A percentile compares a stretch with the other conserved stretches of the same genome.
phyloP scores from a whole-genome alignment of 441 rosid species.

The Erodium trifolium region DNA sequence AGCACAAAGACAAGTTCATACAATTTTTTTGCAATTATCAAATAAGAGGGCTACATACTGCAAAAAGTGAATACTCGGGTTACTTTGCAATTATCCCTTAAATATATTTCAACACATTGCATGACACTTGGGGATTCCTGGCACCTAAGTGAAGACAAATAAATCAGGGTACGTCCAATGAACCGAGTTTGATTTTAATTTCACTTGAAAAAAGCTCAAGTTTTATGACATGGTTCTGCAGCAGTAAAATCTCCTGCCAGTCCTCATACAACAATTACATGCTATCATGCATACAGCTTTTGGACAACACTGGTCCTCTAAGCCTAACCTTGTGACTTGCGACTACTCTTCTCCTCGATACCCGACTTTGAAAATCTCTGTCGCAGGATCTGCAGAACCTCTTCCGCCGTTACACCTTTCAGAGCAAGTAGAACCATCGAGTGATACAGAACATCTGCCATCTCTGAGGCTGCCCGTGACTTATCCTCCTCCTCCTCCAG shows the following conservation, averaged over 20 bases:
- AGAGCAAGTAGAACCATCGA: constrained; percentile 58
- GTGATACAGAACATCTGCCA: constrained; percentile 74
- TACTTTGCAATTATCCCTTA: too few relatives aligned
- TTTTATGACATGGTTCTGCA: background rate
- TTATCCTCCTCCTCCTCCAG: constrained; percentile 60
- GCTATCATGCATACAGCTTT: constrained; percentile 3
- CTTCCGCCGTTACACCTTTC: constrained; percentile 46
- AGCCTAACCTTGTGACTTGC: constrained; percentile 21
- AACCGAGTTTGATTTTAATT: too few relatives aligned
- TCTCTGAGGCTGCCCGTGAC: constrained; percentile 54
- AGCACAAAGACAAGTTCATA: too few relatives aligned
- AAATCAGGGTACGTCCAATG: too few relatives aligned
- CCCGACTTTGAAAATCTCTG: constrained; percentile 61
- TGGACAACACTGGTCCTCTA: background rate
- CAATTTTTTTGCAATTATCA: too few relatives aligned
- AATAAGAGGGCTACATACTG: too few relatives aligned
- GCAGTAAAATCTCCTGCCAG: background rate
- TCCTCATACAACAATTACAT: background rate
- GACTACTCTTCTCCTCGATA: constrained; percentile 62
- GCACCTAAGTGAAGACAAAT: too few relatives aligned
- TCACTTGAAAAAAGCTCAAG: background rate
- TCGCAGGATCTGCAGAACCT: constrained; percentile 52
- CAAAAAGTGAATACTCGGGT: too few relatives aligned
- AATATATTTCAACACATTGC: too few relatives aligned
- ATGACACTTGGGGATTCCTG: too few relatives aligned